Conservation (phyloP, 257 asterid genomes). For the Solanum lycopersicoides region DNA sequence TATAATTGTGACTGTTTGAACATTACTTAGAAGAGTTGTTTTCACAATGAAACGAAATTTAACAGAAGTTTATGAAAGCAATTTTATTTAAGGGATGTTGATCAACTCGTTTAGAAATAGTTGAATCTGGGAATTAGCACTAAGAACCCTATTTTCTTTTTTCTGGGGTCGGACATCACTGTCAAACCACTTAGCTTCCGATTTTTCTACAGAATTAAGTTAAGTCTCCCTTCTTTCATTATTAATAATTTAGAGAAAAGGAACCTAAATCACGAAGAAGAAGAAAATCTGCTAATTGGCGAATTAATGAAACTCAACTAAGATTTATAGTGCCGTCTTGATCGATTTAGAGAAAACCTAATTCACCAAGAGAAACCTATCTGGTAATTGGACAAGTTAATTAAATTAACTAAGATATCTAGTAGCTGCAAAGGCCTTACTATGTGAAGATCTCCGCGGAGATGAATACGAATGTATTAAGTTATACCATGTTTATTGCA, state of each 20-base stretch:
- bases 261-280: not conserved
- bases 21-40: not conserved
- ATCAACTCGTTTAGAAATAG: not conserved
- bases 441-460: not conserved
- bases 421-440: not conserved
- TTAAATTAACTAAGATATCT: not conserved
- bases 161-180: not conserved
- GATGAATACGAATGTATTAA: not conserved
- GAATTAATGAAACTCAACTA: not conserved
- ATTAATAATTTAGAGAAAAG: not conserved
- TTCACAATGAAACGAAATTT: not conserved
- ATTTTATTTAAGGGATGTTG: not conserved
- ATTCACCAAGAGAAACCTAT: no score
- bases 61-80: not conserved
- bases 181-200: not conserved
- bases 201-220: not conserved
- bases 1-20: not conserved
- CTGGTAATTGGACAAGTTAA: not conserved
- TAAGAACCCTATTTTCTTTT: not conserved
- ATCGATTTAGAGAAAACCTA: not conserved
- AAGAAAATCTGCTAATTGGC: not conserved
- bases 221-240: not conserved
- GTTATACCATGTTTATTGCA: no score
- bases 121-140: not conserved
- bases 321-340: not conserved